A percentile compares a stretch with the other conserved stretches of the same genome.
phyloP scores from a whole-genome alignment of 2,329 filamentous ascomycete genomes.

The Ophiostoma sp. region DNA sequence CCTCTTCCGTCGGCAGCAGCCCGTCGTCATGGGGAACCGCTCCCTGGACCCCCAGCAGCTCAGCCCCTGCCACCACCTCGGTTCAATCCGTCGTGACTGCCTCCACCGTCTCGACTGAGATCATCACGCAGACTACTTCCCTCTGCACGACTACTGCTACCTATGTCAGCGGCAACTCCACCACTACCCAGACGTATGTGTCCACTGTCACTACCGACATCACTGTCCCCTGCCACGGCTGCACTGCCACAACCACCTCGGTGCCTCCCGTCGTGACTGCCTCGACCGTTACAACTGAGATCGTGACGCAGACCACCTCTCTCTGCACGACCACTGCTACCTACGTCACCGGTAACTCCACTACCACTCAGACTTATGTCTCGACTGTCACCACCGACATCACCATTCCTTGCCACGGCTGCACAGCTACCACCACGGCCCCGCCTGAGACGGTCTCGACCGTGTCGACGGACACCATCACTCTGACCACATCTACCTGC shows the following conservation, averaged over 20 bases:
- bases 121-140: not conserved
- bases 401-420: conserved; percentile 14
- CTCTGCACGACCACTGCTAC: conserved; percentile 10
- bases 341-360: not conserved
- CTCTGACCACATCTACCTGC: conserved; percentile 4
- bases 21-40: conserved; percentile 6
- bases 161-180: not conserved
- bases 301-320: conserved; percentile 2
- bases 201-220: conserved; percentile 14
- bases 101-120: conserved; percentile 1
- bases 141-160: conserved; percentile 14
- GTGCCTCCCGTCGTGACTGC: conserved; percentile 5
- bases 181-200: conserved; percentile 11
- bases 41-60: conserved; percentile 8
- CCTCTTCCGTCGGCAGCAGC: conserved; percentile 8
- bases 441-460: not conserved
- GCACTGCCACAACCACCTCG: conserved; percentile 13
- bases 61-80: not conserved
- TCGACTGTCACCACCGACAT: conserved; percentile 13
- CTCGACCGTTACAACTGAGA: conserved; percentile 2
- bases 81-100: not conserved
- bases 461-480: not conserved
- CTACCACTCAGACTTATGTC: conserved; percentile 9
- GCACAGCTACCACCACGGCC: not conserved
- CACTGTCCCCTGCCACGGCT: conserved; percentile 17